Evolutionary conservation across 768 basidiomycete species (phyloP).

Genomic region (Leucocoprinus sp.): DNA sequence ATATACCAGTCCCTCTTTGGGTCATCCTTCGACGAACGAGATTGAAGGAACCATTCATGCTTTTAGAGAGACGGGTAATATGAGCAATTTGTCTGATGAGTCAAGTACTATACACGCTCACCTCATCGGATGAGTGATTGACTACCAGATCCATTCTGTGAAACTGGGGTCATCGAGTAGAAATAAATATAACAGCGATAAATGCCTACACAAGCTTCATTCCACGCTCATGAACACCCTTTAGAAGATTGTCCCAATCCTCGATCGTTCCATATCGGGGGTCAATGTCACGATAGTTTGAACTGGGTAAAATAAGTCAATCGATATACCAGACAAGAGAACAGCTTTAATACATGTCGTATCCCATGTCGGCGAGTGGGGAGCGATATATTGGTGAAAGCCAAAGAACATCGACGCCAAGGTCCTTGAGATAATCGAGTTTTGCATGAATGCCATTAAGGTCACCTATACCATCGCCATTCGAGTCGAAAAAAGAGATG

Average conservation of each 20-base stretch:
- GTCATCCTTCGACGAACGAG: conserved; percentile 39
- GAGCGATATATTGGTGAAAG: conserved; percentile 64
- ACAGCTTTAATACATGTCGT: conserved; percentile 53
- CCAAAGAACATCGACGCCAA: conserved; percentile 66
- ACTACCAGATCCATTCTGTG: conserved; percentile 69
- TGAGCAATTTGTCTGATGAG: too few species aligned
- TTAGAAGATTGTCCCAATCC: conserved; percentile 50
- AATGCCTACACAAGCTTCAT: conserved; percentile 57
- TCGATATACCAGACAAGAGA: not conserved
- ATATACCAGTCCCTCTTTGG: conserved; percentile 73
- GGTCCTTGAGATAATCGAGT: conserved; percentile 58
- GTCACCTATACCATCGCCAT: conserved; percentile 64
- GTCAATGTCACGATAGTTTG: conserved; percentile 59
- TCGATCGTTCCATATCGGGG: conserved; percentile 54
- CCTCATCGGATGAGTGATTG: conserved; percentile 67
- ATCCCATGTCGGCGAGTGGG: conserved; percentile 67
- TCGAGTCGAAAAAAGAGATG: conserved; percentile 63
- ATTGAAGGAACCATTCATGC: conserved; percentile 68
- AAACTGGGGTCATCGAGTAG: conserved; percentile 3
- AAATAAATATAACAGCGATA: not conserved
- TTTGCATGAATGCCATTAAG: conserved; percentile 57
- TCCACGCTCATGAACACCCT: conserved; percentile 48
- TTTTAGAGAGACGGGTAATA: conserved; percentile 24
- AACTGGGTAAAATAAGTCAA: conserved; percentile 26
- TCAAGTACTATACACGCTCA: too few species aligned